Conservation (phyloP, 768 basidiomycete species). For the Amanita fuliginea region DNA sequence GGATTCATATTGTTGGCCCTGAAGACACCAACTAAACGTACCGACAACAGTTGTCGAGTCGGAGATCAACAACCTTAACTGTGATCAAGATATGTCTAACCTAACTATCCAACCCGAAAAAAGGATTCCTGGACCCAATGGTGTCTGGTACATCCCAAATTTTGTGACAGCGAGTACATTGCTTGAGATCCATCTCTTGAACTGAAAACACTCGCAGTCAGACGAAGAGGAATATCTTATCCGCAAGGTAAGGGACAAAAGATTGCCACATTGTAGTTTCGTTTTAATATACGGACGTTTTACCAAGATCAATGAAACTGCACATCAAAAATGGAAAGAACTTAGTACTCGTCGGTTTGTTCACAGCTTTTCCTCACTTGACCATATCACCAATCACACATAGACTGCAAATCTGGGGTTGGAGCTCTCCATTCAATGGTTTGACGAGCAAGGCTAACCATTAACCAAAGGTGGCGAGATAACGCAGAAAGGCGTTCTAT, state of each 20-base stretch:
- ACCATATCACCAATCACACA: not conserved
- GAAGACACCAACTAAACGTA: not conserved
- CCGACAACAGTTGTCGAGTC: not conserved
- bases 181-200: not conserved
- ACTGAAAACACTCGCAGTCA: slow-evolving; percentile 16
- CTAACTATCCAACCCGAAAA: slow-evolving; percentile 10
- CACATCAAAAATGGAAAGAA: slow-evolving; percentile 76
- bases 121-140: slow-evolving; percentile 24
- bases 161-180: slow-evolving; percentile 45
- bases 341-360: slow-evolving; percentile 60
- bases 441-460: slow-evolving; percentile 5
- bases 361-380: slow-evolving; percentile 7
- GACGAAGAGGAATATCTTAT: slow-evolving; percentile 72
- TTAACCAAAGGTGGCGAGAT: slow-evolving; percentile 51
- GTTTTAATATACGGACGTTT: not conserved
- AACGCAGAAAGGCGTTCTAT: slow-evolving; percentile 52
- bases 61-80: slow-evolving; percentile 4
- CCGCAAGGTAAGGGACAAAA: slow-evolving; percentile 46
- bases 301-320: slow-evolving; percentile 72
- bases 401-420: slow-evolving; percentile 71
- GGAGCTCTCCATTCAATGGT: slow-evolving; percentile 11
- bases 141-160: slow-evolving; percentile 60
- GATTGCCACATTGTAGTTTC: not conserved
- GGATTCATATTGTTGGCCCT: not conserved
- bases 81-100: slow-evolving; percentile 1